Evolutionary conservation across 192 early-diverging fungal genomes (phyloP).

Genomic region (Coemansia sp.): DNA sequence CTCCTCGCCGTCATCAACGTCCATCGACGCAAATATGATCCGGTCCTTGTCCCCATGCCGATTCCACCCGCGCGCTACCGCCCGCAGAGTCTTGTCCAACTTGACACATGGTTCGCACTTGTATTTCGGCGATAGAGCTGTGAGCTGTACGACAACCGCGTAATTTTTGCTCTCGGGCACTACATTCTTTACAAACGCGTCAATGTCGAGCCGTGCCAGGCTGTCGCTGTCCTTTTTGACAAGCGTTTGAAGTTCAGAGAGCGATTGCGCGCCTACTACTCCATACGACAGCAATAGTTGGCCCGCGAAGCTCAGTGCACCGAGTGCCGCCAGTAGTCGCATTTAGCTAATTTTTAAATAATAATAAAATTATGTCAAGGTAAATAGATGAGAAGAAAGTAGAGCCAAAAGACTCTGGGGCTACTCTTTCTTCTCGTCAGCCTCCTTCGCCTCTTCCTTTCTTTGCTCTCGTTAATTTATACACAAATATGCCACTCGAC

Average conservation of each 20-base stretch:
- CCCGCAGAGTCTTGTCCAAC: slow-evolving; percentile 34
- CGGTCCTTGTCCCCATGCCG: slow-evolving; percentile 12
- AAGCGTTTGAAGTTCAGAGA: slow-evolving; percentile 26
- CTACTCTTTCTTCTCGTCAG: not conserved
- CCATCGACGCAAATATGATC: slow-evolving; percentile 46
- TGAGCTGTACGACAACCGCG: slow-evolving; percentile 54
- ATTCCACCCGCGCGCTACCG: slow-evolving; percentile 51
- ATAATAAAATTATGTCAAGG: too few species aligned
- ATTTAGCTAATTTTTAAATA: slow-evolving; percentile 9
- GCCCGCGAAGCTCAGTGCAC: not conserved
- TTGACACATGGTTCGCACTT: slow-evolving; percentile 43
- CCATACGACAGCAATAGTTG: not conserved
- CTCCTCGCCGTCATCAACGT: slow-evolving; percentile 53
- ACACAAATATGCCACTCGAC: slow-evolving; percentile 5
- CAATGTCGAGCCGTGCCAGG: slow-evolving; percentile 28
- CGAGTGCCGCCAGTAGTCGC: slow-evolving; percentile 20
- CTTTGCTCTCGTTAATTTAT: not conserved
- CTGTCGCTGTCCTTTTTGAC: slow-evolving; percentile 33
- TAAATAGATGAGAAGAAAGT: not conserved
- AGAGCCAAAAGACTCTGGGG: not conserved
- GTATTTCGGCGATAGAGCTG: slow-evolving; percentile 49
- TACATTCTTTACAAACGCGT: slow-evolving; percentile 41
- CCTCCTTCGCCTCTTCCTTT: not conserved
- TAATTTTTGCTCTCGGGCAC: slow-evolving; percentile 45
- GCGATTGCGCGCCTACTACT: slow-evolving; percentile 22